Evolutionary conservation across 2,329 filamentous ascomycete genomes (phyloP), one percentile per base, ranked within the genome.

Genomic region (Neonectria punicea): DNA sequence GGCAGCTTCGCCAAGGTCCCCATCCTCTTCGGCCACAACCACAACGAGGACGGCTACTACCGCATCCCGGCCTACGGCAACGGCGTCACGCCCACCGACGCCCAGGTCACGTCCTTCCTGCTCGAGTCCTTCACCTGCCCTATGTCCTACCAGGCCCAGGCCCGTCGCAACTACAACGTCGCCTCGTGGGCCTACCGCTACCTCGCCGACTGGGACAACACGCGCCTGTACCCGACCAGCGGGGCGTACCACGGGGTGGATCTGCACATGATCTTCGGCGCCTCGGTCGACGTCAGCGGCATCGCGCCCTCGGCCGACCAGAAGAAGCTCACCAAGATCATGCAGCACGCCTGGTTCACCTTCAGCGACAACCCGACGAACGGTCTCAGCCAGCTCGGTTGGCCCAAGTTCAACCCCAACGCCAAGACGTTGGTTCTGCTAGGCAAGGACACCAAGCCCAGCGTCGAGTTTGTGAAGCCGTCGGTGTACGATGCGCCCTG

Each of bases 241-340:
- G 82, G 82, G 4, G 82, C 83, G 0, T 87, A 85, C 66, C 84
- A 86, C 54, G 85, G 82, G 0, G 78, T 78, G 1, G 83, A 85
- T 34, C 56, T 85, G 56, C 79, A 83, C 61, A 84, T 85, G 79
- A 73, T 84, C 16, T 84, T 84, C 62, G 82, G 82, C 1, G 80
- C 75, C 2, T 79, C 79, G 1, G 75, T 61, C 3, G 76, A 79
- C 22, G 77, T 83, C 44, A 81, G 78, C 53, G 81, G 80, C 2
- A 70, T 83, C 10, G 68, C 75, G 0, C 71, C 77, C 7, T 71
- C 71, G 0, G 55, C 61, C 0, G 65, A 71, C 0, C 79, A 84
- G 67, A 68, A 66, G 11, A 32, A 68, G 18, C 71, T 82, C 3
- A 80, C 78, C 2, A 62, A 58, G 41, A 65, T 78, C 5, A 80